Evolutionary conservation across 495 filamentous ascomycete species (phyloP).

Genomic region (Neurospora sp.): DNA sequence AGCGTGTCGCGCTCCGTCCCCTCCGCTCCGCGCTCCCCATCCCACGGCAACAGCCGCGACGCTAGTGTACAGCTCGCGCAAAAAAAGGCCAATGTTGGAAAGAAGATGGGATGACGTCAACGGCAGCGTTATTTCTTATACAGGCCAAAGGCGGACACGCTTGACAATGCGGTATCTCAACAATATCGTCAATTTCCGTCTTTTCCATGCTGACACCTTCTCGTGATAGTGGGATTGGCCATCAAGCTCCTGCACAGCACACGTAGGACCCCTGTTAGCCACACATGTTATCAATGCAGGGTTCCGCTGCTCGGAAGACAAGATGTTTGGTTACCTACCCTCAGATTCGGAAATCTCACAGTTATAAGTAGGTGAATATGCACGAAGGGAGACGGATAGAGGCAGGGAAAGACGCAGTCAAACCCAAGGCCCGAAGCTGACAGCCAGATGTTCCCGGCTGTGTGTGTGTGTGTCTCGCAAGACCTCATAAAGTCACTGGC

Average conservation of each 20-base stretch:
- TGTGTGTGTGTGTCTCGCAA: not conserved
- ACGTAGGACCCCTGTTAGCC: not conserved
- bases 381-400: not conserved
- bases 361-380: not conserved
- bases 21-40: not conserved
- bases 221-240: not conserved
- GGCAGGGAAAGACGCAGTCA: not conserved
- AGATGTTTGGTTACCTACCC: not conserved
- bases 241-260: not conserved
- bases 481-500: not conserved
- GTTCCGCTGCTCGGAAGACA: not conserved
- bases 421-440: not conserved
- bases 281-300: not conserved
- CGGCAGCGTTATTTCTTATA: not conserved
- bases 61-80: not conserved
- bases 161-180: not conserved
- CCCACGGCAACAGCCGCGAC: not conserved
- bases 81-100: not conserved
- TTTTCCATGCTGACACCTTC: not conserved
- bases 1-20: not conserved
- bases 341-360: not conserved
- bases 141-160: not conserved
- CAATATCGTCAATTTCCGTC: not conserved
- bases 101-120: slow-evolving; percentile 9
- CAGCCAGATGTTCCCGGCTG: not conserved